Evolutionary conservation across 75 land plant species (phyloP).

Genomic region (Cupressus sempervirens): DNA sequence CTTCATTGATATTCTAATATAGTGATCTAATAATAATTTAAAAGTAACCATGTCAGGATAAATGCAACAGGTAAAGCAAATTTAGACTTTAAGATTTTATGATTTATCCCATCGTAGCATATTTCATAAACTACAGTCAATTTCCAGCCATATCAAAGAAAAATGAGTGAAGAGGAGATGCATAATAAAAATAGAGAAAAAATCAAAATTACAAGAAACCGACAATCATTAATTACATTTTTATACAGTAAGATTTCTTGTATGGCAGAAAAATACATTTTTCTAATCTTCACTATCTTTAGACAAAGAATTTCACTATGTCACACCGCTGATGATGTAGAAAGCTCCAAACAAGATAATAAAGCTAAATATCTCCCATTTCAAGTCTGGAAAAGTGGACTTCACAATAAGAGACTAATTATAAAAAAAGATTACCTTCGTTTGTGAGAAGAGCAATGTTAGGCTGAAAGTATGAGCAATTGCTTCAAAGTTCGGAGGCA

Average conservation of each 20-base stretch:
- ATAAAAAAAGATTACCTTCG: conserved; percentile 49
- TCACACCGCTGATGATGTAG: background rate
- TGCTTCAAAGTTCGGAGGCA: conserved; percentile 83
- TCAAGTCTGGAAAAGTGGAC: background rate
- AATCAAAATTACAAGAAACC: background rate
- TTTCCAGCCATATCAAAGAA: background rate
- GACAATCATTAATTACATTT: background rate
- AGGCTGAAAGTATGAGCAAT: conserved; percentile 79
- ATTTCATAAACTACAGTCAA: background rate
- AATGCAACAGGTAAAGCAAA: background rate
- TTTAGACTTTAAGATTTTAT: background rate
- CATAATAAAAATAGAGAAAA: background rate
- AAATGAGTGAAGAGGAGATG: background rate
- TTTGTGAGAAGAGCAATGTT: conserved; percentile 52
- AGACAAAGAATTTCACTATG: background rate
- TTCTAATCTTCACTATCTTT: background rate
- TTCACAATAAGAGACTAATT: conserved; percentile 5
- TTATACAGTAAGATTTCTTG: background rate
- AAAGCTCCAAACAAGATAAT: background rate
- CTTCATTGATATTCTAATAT: no score
- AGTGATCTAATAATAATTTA: no score
- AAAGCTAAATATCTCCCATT: background rate
- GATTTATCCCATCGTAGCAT: background rate
- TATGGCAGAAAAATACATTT: background rate
- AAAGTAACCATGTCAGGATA: background rate